Evolutionary conservation across 2,329 filamentous ascomycete species (phyloP), one percentile per base, ranked within the genome.

Genomic region (Colletotrichum sp.): DNA sequence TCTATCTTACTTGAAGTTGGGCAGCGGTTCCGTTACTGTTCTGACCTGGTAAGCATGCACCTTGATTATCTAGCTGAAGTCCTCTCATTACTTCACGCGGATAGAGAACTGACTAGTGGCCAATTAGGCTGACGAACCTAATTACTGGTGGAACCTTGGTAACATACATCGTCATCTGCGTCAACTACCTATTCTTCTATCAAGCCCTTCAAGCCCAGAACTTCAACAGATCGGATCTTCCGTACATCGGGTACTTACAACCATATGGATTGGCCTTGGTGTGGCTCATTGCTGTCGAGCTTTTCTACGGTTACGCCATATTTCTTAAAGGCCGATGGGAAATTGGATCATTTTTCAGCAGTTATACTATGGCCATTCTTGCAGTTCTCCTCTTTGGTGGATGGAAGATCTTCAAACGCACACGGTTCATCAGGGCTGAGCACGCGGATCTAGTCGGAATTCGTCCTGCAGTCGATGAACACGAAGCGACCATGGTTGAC

Each of bases 181-280:
- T 93, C 66, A 88, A 91, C 1, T 92, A 90, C 0, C 82, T 93
- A 21, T 90, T 91, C 21, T 93, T 93, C 84, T 90, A 91, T 27
- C 82, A 85, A 5, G 92, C 85, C 4, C 81, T 93, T 64, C 84
- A 84, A 55, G 79, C 82, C 2, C 91, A 93, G 75, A 88, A 87
- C 12, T 88, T 91, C 18, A 31, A 54, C 36, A 31, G 61, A 89
- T 90, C 5, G 88, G 92, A 73, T 84, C 85, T 93, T 0, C 90
- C 91, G 0, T 93, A 91, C 82, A 89, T 87, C 70, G 93, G 93
- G 78, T 92, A 90, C 89, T 92, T 91, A 0, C 93, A 93, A 72
- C 91, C 91, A 0, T 88, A 85, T 67, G 89, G 78, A 78, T 90
- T 16, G 88, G 88, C 87, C 6, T 85, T 93, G 18, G 74, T 88